Evolutionary conservation across 768 basidiomycete species (phyloP).

Genomic region (Hericium rajendrae): DNA sequence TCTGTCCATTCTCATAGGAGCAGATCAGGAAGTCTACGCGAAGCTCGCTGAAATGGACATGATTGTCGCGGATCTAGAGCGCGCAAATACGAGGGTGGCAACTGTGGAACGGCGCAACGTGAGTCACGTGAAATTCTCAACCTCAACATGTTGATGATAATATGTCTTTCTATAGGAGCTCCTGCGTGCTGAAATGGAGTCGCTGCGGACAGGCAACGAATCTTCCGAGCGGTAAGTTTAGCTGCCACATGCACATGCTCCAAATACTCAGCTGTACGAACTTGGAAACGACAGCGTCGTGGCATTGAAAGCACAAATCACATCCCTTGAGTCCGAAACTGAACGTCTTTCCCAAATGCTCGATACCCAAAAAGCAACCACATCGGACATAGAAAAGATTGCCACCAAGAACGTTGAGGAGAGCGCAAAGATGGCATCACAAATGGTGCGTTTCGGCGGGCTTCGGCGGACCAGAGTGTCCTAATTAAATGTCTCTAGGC

Average conservation of each 20-base stretch:
- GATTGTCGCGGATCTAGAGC: conserved; percentile 87
- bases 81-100: conserved; percentile 90
- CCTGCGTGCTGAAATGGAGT: conserved; percentile 92
- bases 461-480: neutral
- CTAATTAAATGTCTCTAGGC: conserved; percentile 24
- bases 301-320: conserved; percentile 61
- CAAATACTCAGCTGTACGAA: neutral
- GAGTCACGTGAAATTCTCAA: conserved; percentile 14
- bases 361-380: conserved; percentile 46
- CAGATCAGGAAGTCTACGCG: conserved; percentile 87
- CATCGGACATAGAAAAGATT: conserved; percentile 36
- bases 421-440: conserved; percentile 45
- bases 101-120: conserved; percentile 92
- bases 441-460: conserved; percentile 30
- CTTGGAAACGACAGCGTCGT: conserved; percentile 40
- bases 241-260: neutral
- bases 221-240: conserved; percentile 54
- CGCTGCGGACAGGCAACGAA: conserved; percentile 71
- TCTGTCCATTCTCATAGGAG: neutral
- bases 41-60: conserved; percentile 92
- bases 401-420: conserved; percentile 52
- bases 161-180: conserved; percentile 53
- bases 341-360: conserved; percentile 59
- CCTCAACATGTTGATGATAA: neutral
- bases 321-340: conserved; percentile 68